Percentiles rank a stretch among this genome's conserved stretches.
These are phyloP conservation scores for Ochromonas danica DNA, from an alignment of 108 stramenopile species.

Conservation along the genomic window DNA sequence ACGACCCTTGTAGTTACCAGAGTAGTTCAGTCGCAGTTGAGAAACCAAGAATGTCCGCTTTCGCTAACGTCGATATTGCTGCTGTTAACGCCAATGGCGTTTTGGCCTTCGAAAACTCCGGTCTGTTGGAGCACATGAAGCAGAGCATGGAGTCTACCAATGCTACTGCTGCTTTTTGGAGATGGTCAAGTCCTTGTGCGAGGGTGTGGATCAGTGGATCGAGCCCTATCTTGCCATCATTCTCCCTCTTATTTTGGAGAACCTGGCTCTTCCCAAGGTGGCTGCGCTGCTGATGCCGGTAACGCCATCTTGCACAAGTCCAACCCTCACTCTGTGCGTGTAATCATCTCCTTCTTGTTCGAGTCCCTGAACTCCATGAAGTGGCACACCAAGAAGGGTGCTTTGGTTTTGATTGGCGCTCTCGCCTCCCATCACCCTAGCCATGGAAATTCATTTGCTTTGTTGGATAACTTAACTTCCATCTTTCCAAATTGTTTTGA, in stretches of 20 bases:
- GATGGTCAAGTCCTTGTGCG: neutral
- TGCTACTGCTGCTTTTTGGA: conserved; percentile 1
- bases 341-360: conserved; percentile 4
- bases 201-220: conserved; percentile 26
- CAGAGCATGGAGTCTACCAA: neutral
- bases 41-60: neutral
- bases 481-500: no score
- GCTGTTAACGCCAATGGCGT: neutral
- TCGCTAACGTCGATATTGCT: neutral
- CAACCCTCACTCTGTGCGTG: conserved; percentile 5
- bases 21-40: no score
- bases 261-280: conserved; percentile 5
- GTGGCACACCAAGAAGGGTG: conserved; percentile 29
- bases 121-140: neutral
- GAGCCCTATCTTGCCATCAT: neutral
- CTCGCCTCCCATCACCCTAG: conserved; percentile 11
- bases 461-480: no score
- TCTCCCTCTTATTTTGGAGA: neutral
- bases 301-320: conserved; percentile 22
- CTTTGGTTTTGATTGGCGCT: conserved; percentile 7
- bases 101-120: neutral
- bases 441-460: no score
- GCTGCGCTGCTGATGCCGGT: conserved; percentile 18
- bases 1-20: no score
- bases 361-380: conserved; percentile 26